phyloP scores from a whole-genome alignment of 2,329 filamentous ascomycete species.

The Neophaeococcomyces mojaviensis region DNA sequence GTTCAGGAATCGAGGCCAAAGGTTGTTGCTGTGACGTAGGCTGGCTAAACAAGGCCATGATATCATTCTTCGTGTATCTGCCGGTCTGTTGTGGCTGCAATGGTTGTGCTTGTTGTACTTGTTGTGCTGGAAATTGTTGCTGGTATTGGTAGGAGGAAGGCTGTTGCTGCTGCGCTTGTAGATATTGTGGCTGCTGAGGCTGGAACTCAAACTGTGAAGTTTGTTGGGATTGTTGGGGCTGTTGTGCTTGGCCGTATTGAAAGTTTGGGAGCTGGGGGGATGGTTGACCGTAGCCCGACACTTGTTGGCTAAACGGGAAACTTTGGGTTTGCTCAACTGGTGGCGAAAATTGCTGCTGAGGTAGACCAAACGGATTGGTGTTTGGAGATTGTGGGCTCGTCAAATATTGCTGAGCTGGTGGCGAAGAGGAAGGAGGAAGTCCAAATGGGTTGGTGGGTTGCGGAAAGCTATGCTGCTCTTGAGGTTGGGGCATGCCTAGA shows the following conservation, averaged over 20 bases:
- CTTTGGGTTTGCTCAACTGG: conserved; percentile 12
- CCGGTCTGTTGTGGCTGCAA: conserved; percentile 35
- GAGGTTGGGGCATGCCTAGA: conserved; percentile 15
- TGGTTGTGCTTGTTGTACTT: conserved; percentile 12
- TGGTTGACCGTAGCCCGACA: conserved; percentile 7
- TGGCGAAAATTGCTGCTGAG: conserved; percentile 9
- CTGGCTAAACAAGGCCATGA: conserved; percentile 41
- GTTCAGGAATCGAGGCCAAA: conserved; percentile 23
- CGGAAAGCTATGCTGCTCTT: conserved; percentile 12
- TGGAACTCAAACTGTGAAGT: conserved; percentile 6
- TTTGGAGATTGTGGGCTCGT: not conserved
- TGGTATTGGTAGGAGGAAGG: conserved; percentile 10
- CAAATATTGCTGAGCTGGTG: conserved; percentile 1
- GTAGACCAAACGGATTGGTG: conserved; percentile 1
- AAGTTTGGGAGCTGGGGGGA: conserved; percentile 18
- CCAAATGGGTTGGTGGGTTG: conserved; percentile 21
- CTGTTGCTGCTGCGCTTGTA: conserved; percentile 12
- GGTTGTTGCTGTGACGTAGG: conserved; percentile 29
- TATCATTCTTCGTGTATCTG: conserved; percentile 40
- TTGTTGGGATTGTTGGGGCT: conserved; percentile 10
- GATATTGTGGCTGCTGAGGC: conserved; percentile 2
- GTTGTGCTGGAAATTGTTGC: conserved; percentile 13
- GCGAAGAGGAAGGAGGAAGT: conserved; percentile 14
- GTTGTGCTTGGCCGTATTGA: conserved; percentile 17
- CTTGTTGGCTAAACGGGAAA: not conserved